phyloP scores from a whole-genome alignment of 148 eudicot genomes.

The Amaranthus palmeri region DNA sequence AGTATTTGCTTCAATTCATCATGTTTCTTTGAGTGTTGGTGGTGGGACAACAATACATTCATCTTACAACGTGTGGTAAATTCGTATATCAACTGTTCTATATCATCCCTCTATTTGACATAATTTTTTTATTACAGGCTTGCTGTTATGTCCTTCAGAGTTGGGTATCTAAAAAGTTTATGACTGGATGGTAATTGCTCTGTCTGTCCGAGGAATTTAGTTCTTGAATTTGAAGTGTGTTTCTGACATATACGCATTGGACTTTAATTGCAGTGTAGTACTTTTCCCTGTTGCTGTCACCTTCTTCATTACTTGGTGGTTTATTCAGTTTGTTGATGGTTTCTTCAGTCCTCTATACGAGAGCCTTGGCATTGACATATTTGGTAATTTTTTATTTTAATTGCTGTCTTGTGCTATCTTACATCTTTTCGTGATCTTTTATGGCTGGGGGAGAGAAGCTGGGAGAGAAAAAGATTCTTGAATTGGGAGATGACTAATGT shows the following conservation, averaged over 20 bases:
- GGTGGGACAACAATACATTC: background rate
- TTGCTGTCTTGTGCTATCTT: background rate
- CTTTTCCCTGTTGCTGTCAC: constrained; percentile 73
- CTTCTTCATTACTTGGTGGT: constrained; percentile 69
- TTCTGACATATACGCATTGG: constrained; percentile 19
- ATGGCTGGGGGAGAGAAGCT: background rate
- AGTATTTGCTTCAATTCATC: background rate
- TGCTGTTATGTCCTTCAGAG: constrained; percentile 66
- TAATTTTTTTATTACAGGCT: constrained; percentile 33
- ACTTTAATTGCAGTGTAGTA: constrained; percentile 46
- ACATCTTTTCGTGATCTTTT: background rate
- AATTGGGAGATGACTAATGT: background rate
- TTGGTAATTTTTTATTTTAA: constrained; percentile 36
- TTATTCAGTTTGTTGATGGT: constrained; percentile 68
- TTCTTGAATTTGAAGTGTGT: constrained; percentile 2
- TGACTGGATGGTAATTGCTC: constrained; percentile 62
- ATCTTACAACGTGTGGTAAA: background rate
- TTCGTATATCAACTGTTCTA: background rate
- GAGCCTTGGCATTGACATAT: constrained; percentile 53
- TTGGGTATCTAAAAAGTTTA: constrained; percentile 64
- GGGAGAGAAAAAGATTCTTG: background rate
- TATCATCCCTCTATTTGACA: background rate
- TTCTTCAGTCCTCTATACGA: constrained; percentile 74
- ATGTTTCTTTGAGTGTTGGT: background rate
- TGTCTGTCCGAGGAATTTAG: constrained; percentile 9